Evolutionary conservation across 2,329 filamentous ascomycete species (phyloP), one percentile per base, ranked within the genome.

Genomic region (Chaetomium sp.): DNA sequence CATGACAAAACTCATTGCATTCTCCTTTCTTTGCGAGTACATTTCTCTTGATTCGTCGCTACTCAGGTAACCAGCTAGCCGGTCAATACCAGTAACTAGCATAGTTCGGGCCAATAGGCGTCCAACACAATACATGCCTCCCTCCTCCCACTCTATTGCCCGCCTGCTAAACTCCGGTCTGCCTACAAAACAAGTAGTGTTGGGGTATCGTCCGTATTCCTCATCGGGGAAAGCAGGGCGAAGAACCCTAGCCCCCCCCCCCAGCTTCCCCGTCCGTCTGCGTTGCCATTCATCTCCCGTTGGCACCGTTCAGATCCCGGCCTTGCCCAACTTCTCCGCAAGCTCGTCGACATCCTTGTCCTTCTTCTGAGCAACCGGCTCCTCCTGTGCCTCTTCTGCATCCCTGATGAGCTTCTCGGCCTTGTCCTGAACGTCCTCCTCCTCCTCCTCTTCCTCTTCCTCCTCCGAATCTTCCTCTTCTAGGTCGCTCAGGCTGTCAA

Each of bases 401-500:
- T 87, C 83, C 71, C 85, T 81, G 63, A 86, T 67, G 40, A 85
- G 72, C 70, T 86, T 88, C 74, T 90, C 85, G 43, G 84, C 82
- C 57, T 85, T 77, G 68, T 85, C 82, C 68, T 86, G 78, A 27
- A 76, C 73, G 42, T 76, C 74, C 40, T 78, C 76, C 48, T 79
- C 82, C 50, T 86, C 84, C 1, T 88, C 80, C 11, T 85, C 85
- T 10, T 85, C 86, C 32, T 86, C 84, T 5, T 88, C 85, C 1
- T 82, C 86, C 55, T 81, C 82, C 10, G 83, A 81, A 8, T 89
- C 85, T 56, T 90, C 88, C 19, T 27, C 19, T 64, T 92, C 89
- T 1, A 96, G 82, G 64, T 96, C 91, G 64, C 87, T 88, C 45
- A 96, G 80, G 67, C 88, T 88, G 68, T 96, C 92, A 32, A 96